Conservation (phyloP, 1,139 yeast species). For the Blastobotrys petasosporus region DNA sequence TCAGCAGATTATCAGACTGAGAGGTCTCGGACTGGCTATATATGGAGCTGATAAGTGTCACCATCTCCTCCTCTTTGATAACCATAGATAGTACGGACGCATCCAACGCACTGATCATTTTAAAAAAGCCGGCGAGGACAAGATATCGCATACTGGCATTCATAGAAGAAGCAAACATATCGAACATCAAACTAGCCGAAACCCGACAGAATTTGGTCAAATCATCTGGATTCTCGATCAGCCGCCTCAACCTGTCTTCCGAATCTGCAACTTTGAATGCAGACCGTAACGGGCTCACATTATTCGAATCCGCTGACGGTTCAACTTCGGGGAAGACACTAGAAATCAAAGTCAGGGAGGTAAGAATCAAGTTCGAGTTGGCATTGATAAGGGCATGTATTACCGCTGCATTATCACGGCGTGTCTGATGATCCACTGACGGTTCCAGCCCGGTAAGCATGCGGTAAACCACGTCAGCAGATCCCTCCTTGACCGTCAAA, state of each 20-base stretch:
- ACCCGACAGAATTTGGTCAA: constrained; percentile 42
- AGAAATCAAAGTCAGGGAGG: constrained; percentile 52
- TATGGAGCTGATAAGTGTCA: constrained; percentile 56
- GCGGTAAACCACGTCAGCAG: constrained; percentile 32
- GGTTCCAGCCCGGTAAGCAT: constrained; percentile 32
- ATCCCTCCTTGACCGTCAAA: constrained; percentile 24
- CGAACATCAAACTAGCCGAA: constrained; percentile 56
- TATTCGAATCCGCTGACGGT: constrained; percentile 17
- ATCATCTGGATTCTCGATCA: constrained; percentile 19
- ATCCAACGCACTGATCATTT: constrained; percentile 41
- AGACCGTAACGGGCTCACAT: constrained; percentile 30
- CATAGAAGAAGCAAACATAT: constrained; percentile 70
- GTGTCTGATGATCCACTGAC: constrained; percentile 17
- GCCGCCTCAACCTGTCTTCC: constrained; percentile 13
- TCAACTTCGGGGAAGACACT: constrained; percentile 41
- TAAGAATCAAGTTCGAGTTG: constrained; percentile 58
- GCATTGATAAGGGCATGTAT: constrained; percentile 71
- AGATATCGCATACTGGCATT: constrained; percentile 60
- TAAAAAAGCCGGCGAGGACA: constrained; percentile 51
- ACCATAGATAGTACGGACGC: constrained; percentile 22
- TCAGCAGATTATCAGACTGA: constrained; percentile 41
- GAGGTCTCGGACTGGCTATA: constrained; percentile 49
- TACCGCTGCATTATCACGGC: constrained; percentile 35
- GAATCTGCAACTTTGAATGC: constrained; percentile 2
- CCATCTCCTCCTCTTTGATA: constrained; percentile 29